Base-by-base conservation (phyloP, 495 filamentous ascomycete species). In the Neurospora tetrasperma region DNA sequence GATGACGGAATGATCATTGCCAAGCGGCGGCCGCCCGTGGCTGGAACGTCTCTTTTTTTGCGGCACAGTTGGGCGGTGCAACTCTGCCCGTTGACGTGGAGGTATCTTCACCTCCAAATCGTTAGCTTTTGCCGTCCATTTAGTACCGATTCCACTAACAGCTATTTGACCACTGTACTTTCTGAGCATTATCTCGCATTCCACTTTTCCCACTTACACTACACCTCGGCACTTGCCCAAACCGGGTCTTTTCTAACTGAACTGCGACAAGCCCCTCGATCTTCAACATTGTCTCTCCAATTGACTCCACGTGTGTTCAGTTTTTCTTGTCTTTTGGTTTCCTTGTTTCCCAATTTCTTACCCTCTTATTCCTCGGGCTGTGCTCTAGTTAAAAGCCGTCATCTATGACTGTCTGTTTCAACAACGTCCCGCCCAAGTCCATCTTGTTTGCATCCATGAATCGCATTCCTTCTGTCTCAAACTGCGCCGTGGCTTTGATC, bases 141-240 rank as follows among this genome's bases (percentile, higher is more conserved):
- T 6, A 7, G 2, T 5, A 16, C 11, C 0, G 0, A 5, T 16
- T 0, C 0, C 2, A n/a, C 48, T 62, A 62, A 31, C 48, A 59
- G 12, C 48, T 0, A 0, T 1, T 23, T 1, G 11, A 16, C 5
- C 1, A 0, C 20, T 20, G 2, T 62, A 62, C 27, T 35, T 31
- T 16, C 1, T 23, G 5, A 16, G 2, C 11, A 59, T 14, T 10
- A 14, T 16, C 11, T 16, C 12, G 48, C 12, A 62, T 31, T 62
- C 48, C 48, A 62, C 23, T 14, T 31, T 35, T 62, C 27, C 23
- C 54, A 62, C 54, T 66, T 66, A 35, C 54, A 66, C 54, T 66
- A 35, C 54, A 66, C 54, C 6, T 62, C 54, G 35, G 14, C 27
- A 66, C 54, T 66, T 66, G 14, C 54, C 54, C 54, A 35, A 66